Conservation (phyloP, 2,329 filamentous ascomycete genomes). For the Penicillium sp. region DNA sequence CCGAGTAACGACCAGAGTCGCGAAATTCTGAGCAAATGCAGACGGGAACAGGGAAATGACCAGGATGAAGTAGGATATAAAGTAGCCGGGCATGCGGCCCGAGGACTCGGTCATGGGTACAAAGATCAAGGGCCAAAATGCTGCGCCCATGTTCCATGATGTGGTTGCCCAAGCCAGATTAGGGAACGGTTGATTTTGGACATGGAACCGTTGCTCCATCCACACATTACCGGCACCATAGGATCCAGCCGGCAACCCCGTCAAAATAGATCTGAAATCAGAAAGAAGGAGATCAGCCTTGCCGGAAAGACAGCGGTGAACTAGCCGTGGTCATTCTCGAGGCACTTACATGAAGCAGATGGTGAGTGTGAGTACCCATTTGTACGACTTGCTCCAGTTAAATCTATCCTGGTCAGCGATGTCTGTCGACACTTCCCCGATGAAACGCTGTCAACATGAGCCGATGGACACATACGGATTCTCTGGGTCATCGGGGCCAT, state of each 20-base stretch:
- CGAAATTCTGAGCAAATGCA: constrained; percentile 41
- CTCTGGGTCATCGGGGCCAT: constrained; percentile 25
- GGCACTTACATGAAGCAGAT: constrained; percentile 36
- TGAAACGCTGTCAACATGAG: too few relatives aligned
- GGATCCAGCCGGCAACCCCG: constrained; percentile 37
- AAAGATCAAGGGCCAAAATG: constrained; percentile 34
- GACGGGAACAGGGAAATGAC: constrained; percentile 40
- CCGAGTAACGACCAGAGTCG: constrained; percentile 40
- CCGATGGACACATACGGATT: constrained; percentile 20
- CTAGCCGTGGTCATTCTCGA: too few relatives aligned
- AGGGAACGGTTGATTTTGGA: constrained; percentile 31
- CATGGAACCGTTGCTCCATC: constrained; percentile 28
- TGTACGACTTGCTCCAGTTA: constrained; percentile 38
- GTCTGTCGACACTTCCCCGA: too few relatives aligned
- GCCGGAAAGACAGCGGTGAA: too few relatives aligned
- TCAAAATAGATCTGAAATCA: constrained; percentile 33
- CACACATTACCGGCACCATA: constrained; percentile 33
- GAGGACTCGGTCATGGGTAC: constrained; percentile 38
- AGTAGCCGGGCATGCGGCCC: constrained; percentile 41
- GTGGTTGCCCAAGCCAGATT: constrained; percentile 31
- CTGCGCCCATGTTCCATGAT: constrained; percentile 36
- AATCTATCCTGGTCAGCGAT: neutral
- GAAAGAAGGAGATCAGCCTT: neutral
- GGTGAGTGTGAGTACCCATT: constrained; percentile 40
- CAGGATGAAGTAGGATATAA: constrained; percentile 38